Conservation (phyloP, 202 grass and related monocot genomes). For the Carex arenaria region DNA sequence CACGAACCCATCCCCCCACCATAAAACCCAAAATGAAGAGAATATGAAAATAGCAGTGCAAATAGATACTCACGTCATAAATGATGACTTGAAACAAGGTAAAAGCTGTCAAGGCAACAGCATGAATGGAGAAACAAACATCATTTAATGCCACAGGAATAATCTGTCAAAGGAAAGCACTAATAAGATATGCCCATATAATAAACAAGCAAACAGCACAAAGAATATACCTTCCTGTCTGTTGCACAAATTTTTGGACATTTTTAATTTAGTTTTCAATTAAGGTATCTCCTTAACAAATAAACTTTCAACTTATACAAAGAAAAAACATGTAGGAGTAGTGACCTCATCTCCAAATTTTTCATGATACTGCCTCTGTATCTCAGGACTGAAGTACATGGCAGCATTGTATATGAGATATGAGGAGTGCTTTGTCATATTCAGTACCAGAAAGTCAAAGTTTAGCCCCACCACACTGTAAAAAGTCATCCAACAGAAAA, state of each 20-base stretch:
- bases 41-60: background rate
- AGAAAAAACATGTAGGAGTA: background rate
- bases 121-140: conserved; percentile 89
- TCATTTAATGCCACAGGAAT: conserved; percentile 98
- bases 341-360: conserved; percentile 82
- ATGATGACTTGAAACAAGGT: conserved; percentile 92
- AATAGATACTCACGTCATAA: conserved; percentile 69
- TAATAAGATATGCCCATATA: background rate
- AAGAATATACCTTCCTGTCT: background rate
- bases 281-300: conserved; percentile 16
- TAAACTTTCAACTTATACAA: conserved; percentile 6
- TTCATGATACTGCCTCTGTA: conserved; percentile 87
- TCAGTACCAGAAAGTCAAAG: conserved; percentile 88
- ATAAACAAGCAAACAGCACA: background rate
- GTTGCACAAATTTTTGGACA: conserved; percentile 8
- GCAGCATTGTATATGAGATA: conserved; percentile 87
- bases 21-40: background rate
- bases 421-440: conserved; percentile 94
- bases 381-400: conserved; percentile 67
- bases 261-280: conserved; percentile 15
- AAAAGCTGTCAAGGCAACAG: conserved; percentile 84
- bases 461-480: conserved; percentile 90
- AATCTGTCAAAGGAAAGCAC: conserved; percentile 48
- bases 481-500: conserved; percentile 18
- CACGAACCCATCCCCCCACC: background rate